phyloP scores from a whole-genome alignment of 768 basidiomycete genomes.

The Galerina marginata region DNA sequence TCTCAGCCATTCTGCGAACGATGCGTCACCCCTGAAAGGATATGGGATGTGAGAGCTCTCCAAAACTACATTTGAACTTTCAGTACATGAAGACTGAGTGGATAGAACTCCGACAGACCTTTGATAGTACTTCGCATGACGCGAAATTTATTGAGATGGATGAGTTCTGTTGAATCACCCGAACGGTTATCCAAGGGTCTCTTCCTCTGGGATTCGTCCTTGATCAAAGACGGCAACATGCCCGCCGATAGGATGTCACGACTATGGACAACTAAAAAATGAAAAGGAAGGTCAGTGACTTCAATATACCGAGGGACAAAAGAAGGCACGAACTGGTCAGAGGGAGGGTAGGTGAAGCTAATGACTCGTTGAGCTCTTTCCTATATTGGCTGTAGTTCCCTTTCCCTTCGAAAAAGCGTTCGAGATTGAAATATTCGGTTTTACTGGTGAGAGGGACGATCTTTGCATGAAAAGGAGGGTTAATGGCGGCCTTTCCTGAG shows the following conservation, averaged over 20 bases:
- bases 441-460: no score
- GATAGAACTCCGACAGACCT: neutral
- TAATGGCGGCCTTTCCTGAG: no score
- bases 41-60: neutral
- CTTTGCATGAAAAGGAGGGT: no score
- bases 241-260: neutral
- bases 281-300: neutral
- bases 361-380: constrained; percentile 13
- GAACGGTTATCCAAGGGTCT: no score
- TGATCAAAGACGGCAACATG: no score
- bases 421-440: no score
- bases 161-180: neutral
- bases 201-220: no score
- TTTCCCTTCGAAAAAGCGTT: neutral
- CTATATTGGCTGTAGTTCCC: neutral
- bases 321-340: constrained; percentile 30
- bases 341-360: constrained; percentile 36
- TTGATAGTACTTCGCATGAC: neutral
- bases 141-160: neutral
- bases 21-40: neutral
- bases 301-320: no score
- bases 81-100: neutral
- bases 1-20: neutral
- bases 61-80: neutral
- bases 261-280: neutral